Conservation (phyloP, 495 filamentous ascomycete genomes). For the Penicillium longicatenatum region DNA sequence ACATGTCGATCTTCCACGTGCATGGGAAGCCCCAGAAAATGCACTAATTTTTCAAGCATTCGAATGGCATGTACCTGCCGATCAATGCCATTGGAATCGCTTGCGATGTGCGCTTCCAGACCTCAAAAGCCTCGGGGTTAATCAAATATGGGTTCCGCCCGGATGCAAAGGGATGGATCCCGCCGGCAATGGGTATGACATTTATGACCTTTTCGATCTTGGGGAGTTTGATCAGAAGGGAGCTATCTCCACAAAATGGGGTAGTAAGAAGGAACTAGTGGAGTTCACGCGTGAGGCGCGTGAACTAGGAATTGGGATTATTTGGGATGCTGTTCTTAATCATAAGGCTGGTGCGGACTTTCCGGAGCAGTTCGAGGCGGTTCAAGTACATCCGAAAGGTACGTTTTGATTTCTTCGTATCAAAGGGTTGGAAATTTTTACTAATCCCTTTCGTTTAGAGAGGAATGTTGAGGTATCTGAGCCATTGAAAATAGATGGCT, state of each 20-base stretch:
- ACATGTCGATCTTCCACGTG: constrained; percentile 31
- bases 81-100: constrained; percentile 64
- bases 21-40: constrained; percentile 51
- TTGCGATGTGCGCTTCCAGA: constrained; percentile 55
- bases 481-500: constrained; percentile 65
- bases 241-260: constrained; percentile 67
- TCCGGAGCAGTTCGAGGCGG: constrained; percentile 57
- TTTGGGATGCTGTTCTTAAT: constrained; percentile 78
- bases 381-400: constrained; percentile 63
- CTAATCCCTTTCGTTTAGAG: constrained; percentile 33
- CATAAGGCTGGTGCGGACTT: constrained; percentile 73
- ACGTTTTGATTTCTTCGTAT: constrained; percentile 9
- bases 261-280: constrained; percentile 64
- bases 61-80: constrained; percentile 73
- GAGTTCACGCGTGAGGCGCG: constrained; percentile 52
- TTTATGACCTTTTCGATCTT: constrained; percentile 75
- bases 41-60: constrained; percentile 69
- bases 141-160: constrained; percentile 72
- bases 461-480: constrained; percentile 57
- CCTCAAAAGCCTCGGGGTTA: constrained; percentile 62
- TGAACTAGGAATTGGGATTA: constrained; percentile 57
- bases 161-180: constrained; percentile 69
- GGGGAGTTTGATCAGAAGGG: constrained; percentile 80
- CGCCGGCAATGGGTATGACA: constrained; percentile 72
- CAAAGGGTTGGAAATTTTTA: neutral